Conservation (phyloP, 2,329 filamentous ascomycete species). For the Fusarium fujikuroi region DNA sequence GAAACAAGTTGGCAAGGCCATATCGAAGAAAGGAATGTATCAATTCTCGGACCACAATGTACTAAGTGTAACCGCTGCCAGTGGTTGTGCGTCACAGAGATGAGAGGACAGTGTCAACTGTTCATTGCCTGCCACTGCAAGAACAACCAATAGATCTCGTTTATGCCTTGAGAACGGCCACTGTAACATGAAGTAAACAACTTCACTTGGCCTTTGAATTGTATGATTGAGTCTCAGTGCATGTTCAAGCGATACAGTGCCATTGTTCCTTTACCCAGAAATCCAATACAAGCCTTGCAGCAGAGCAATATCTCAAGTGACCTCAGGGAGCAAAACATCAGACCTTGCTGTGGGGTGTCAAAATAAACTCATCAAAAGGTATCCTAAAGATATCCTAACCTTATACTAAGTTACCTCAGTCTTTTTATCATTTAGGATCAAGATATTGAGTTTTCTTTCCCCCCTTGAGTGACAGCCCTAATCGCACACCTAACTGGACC, state of each 20-base stretch:
- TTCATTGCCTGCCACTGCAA: background rate
- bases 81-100: background rate
- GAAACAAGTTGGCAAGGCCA: background rate
- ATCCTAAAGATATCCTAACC: too few relatives aligned
- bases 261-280: background rate
- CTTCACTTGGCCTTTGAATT: background rate
- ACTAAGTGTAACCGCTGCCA: constrained; percentile 5
- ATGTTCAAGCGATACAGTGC: background rate
- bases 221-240: background rate
- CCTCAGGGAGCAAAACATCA: too few relatives aligned
- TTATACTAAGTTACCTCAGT: too few relatives aligned
- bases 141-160: background rate
- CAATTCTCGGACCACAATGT: background rate
- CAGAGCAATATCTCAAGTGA: background rate
- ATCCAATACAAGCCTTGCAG: background rate
- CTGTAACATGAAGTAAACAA: background rate
- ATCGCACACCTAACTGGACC: background rate
- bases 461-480: too few relatives aligned
- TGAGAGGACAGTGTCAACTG: background rate
- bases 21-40: background rate
- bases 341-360: too few relatives aligned
- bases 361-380: too few relatives aligned
- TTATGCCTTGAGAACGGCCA: background rate
- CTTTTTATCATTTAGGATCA: too few relatives aligned
- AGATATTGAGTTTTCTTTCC: too few relatives aligned